Percentiles rank a stretch among this genome's conserved stretches.
Evolutionary conservation across 495 filamentous ascomycete genomes (phyloP).

Genomic region (Penicillium manginii): DNA sequence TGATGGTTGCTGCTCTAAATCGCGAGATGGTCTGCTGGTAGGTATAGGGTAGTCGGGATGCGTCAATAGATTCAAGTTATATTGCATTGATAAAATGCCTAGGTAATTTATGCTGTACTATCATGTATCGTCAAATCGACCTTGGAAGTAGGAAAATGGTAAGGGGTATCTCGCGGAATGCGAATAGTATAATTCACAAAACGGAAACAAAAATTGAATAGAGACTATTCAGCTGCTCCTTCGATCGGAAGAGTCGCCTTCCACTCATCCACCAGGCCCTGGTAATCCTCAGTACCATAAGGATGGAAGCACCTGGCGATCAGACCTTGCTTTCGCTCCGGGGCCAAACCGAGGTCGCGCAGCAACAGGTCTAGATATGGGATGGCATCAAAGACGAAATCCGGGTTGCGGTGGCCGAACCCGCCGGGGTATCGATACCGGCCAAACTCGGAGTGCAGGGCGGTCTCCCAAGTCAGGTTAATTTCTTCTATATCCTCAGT

Average conservation of each 20-base stretch:
- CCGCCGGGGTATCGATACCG: constrained; percentile 70
- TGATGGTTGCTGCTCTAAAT: no score
- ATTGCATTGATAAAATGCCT: no score
- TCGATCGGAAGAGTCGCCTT: constrained; percentile 14
- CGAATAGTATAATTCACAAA: constrained; percentile 10
- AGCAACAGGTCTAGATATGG: constrained; percentile 79
- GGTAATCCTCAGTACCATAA: constrained; percentile 65
- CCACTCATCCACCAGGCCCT: constrained; percentile 62
- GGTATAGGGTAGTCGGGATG: no score
- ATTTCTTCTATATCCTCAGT: constrained; percentile 23
- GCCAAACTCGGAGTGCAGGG: constrained; percentile 68
- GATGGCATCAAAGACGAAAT: constrained; percentile 75
- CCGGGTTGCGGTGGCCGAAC: constrained; percentile 64
- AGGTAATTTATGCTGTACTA: no score
- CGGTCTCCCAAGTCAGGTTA: constrained; percentile 57
- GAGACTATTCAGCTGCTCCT: neutral
- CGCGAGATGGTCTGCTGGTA: no score
- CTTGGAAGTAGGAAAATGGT: neutral
- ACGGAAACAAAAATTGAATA: neutral
- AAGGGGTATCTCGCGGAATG: constrained; percentile 15
- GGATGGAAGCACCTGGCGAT: constrained; percentile 55
- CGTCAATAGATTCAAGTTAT: no score
- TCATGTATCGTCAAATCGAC: no score
- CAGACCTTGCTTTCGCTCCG: constrained; percentile 45
- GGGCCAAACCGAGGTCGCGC: constrained; percentile 62